These are phyloP conservation scores for Pseudogymnoascus sp. DNA, from an alignment of 2,329 filamentous ascomycete genomes.

Conservation along the genomic window DNA sequence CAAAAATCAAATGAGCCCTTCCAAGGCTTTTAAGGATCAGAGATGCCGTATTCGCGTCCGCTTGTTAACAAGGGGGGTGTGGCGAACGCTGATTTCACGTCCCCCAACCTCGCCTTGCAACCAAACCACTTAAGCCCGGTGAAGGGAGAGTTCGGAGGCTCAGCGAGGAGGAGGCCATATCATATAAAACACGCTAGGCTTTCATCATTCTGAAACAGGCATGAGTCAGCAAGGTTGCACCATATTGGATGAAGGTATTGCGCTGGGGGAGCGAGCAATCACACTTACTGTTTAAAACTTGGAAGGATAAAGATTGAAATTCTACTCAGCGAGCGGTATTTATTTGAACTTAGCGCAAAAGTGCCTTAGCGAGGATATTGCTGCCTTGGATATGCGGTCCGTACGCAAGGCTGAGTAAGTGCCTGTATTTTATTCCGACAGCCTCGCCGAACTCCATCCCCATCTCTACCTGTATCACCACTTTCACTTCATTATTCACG, in stretches of 20 bases:
- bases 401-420: background rate
- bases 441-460: background rate
- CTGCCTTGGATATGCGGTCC: background rate
- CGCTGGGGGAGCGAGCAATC: constrained; percentile 16
- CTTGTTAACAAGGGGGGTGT: constrained; percentile 93
- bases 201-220: constrained; percentile 80
- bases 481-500: background rate
- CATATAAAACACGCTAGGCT: constrained; percentile 94
- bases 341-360: constrained; percentile 8
- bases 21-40: constrained; percentile 61
- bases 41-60: constrained; percentile 98
- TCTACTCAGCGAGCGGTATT: constrained; percentile 2
- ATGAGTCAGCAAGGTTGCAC: constrained; percentile 29
- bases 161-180: constrained; percentile 59
- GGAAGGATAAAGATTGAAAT: constrained; percentile 81
- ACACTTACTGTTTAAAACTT: constrained; percentile 93
- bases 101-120: constrained; percentile 56
- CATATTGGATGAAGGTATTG: constrained; percentile 3
- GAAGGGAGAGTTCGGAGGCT: constrained; percentile 74
- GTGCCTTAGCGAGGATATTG: background rate
- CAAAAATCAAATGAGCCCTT: constrained; percentile 28
- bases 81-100: constrained; percentile 98
- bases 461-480: background rate
- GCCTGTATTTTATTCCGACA: background rate
- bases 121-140: constrained; percentile 82